A percentile compares a stretch with the other conserved stretches of the same genome.
These are phyloP conservation scores for Geotrichum klebahnii DNA, from an alignment of 1,139 yeast species.

Conservation along the genomic window DNA sequence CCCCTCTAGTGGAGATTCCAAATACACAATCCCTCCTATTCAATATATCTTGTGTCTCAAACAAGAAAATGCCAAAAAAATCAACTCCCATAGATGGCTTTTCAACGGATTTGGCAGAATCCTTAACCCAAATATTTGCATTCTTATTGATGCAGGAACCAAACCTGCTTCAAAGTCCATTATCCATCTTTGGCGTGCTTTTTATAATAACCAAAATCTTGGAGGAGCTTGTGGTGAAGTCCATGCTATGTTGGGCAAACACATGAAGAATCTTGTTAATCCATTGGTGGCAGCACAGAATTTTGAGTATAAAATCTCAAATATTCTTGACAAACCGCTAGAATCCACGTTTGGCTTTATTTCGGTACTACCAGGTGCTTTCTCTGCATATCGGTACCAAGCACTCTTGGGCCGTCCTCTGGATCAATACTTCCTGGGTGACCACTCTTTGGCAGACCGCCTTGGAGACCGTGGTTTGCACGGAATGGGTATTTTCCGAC, in stretches of 20 bases:
- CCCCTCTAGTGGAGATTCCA: conserved; percentile 56
- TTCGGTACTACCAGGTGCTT: conserved; percentile 88
- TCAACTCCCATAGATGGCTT: conserved; percentile 97
- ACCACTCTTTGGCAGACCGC: conserved; percentile 48
- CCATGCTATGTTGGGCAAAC: conserved; percentile 78
- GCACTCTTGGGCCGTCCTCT: conserved; percentile 82
- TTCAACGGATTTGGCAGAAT: conserved; percentile 88
- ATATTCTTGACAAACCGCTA: conserved; percentile 83
- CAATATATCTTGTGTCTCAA: conserved; percentile 85
- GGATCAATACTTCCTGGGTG: conserved; percentile 88
- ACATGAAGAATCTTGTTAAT: conserved; percentile 49
- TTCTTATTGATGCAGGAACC: conserved; percentile 90
- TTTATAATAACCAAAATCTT: conserved; percentile 74
- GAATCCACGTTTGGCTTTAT: conserved; percentile 88
- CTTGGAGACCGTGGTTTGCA: conserved; percentile 49
- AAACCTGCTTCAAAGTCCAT: conserved; percentile 80
- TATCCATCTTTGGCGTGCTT: conserved; percentile 85
- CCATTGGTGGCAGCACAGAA: conserved; percentile 91
- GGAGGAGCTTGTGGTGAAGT: conserved; percentile 97
- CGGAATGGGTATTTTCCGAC: conserved; percentile 69
- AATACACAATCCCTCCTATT: conserved; percentile 61
- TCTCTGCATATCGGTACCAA: conserved; percentile 78
- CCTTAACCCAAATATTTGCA: conserved; percentile 79
- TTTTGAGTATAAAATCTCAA: conserved; percentile 89
- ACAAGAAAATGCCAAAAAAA: conserved; percentile 85